Evolutionary conservation across 306 rosid genomes (phyloP), one percentile per base, ranked within the genome.

Genomic region (Rosa lucieae): DNA sequence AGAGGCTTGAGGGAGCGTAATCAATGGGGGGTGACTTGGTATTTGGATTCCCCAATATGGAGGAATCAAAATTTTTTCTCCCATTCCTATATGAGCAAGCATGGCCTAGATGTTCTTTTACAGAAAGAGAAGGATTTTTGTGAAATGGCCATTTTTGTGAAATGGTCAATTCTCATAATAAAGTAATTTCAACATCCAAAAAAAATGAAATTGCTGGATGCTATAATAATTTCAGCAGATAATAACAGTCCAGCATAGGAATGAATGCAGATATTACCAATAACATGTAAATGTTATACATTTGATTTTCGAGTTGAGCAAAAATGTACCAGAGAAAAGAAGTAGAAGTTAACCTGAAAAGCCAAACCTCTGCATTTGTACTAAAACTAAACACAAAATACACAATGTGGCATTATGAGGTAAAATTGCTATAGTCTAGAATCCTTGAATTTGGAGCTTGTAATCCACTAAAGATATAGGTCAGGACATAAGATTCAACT

Each of bases 381-480:
- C 21, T 0, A 49, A 29, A 47, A 48, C 44, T 35, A 72, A 12
- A 70, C 46, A 35, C 35, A 35, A 20, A n/a, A 39, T 3, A 74
- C 49, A 40, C 21, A 8, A 13, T 56, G 37, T 15, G 32, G 35
- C 9, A 15, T 52, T 52, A 39, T 40, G 40, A 77, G 42, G 14
- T 40, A 68, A 8, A 3, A 37, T 11, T 63, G 40, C 78, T 43
- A 12, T 1, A 32, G 12, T 58, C 53, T 46, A 79, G 44, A 21
- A 70, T 72, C 29, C 73, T 72, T 71, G 42, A 72, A 5, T 47
- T 39, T 23, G 53, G 65, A 72, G 42, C 11, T 63, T 6, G 62
- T 12, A 3, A 51, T 8, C 48, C 37, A 43, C 77, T 53, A 5
- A 39, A 20, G 67, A 74, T 39, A 23, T 40, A 74, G 44, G 15